Conservation (phyloP, 257 asterid species). For the Penstemon barbatus region DNA sequence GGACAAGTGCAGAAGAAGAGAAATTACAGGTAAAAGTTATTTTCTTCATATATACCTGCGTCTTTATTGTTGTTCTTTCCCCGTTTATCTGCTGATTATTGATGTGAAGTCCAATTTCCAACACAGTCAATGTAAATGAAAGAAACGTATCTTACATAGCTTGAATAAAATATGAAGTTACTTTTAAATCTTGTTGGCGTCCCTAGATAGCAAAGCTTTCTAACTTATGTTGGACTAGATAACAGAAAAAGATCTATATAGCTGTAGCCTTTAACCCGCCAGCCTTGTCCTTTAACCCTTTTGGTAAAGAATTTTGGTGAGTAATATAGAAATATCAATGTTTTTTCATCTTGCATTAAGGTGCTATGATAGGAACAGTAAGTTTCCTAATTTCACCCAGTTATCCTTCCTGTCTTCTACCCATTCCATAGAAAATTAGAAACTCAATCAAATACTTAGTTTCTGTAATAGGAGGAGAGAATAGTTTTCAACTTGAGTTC, state of each 20-base stretch:
- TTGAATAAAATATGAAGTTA: not conserved
- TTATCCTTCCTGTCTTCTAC: not conserved
- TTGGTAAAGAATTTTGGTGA: not conserved
- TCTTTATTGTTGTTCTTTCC: not conserved
- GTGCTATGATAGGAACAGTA: not conserved
- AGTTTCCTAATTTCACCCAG: not conserved
- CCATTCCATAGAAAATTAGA: not conserved
- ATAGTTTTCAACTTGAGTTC: not conserved
- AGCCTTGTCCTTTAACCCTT: not conserved
- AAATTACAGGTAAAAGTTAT: slow-evolving; percentile 48
- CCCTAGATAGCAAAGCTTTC: slow-evolving; percentile 7
- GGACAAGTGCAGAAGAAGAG: slow-evolving; percentile 68
- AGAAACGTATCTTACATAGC: not conserved
- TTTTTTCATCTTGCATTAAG: not conserved
- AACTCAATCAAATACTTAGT: not conserved
- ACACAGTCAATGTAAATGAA: not conserved
- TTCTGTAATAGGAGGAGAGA: too few relatives aligned
- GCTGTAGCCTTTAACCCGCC: not conserved
- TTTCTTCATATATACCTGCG: slow-evolving; percentile 1
- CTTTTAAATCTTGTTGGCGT: not conserved
- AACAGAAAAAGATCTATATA: not conserved
- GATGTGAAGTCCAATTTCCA: not conserved
- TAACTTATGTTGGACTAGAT: not conserved
- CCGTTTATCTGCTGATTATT: not conserved
- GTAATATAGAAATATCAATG: not conserved